Evolutionary conservation across 1,139 yeast genomes (phyloP).

Genomic region (Sugiyamaella xylanicola): DNA sequence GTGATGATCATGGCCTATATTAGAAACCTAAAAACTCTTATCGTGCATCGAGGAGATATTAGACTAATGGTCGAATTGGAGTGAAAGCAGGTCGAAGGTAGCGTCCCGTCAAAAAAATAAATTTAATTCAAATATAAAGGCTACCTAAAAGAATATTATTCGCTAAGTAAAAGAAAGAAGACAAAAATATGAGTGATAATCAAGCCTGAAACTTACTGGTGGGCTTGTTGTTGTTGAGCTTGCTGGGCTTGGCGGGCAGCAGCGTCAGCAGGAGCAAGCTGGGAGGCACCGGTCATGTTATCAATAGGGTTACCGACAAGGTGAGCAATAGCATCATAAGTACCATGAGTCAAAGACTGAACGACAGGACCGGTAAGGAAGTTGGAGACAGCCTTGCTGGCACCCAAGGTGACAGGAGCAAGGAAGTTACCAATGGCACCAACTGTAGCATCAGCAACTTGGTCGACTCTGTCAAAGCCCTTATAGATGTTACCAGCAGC

Average conservation of each 20-base stretch:
- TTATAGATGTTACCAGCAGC: conserved; percentile 20
- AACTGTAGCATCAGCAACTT: conserved; percentile 18
- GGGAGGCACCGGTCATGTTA: conserved; percentile 9
- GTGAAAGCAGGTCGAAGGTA: no score
- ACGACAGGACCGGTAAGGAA: conserved; percentile 26
- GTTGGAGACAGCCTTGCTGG: conserved; percentile 20
- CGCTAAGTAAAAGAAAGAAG: background rate
- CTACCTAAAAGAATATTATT: background rate
- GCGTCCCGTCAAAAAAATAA: background rate
- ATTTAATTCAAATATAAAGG: background rate
- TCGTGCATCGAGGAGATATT: background rate
- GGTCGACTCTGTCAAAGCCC: conserved; percentile 19
- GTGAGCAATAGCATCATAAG: conserved; percentile 22
- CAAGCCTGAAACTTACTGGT: background rate
- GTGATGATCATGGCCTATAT: no score
- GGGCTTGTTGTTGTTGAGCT: background rate
- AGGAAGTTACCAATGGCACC: conserved; percentile 19
- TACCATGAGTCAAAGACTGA: conserved; percentile 27
- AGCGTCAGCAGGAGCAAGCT: conserved; percentile 12
- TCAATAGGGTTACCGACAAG: conserved; percentile 24
- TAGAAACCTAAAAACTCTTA: no score
- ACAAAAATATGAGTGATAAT: background rate
- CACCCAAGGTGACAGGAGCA: conserved; percentile 17
- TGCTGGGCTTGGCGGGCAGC: conserved; percentile 1
- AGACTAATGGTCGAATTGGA: no score